phyloP scores from a whole-genome alignment of 805 yeast genomes.

The Danielozyma ontarioensis region DNA sequence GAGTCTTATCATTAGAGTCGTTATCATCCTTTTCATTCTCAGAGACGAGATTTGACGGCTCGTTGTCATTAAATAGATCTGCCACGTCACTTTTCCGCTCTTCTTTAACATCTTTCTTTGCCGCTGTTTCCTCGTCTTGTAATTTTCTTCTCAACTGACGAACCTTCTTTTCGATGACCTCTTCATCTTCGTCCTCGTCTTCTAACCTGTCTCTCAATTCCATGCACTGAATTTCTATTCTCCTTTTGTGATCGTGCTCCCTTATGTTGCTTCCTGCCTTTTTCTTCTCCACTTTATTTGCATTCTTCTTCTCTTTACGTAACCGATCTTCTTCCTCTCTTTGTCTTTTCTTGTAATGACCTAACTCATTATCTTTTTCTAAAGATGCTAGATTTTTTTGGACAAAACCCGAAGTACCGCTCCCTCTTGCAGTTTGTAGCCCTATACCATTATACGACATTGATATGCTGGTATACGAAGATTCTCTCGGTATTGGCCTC shows the following conservation, averaged over 20 bases:
- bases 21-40: too few relatives aligned
- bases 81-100: too few relatives aligned
- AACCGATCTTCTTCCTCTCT: slow-evolving; percentile 10
- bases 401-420: slow-evolving; percentile 60
- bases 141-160: slow-evolving; percentile 18
- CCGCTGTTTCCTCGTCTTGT: not conserved
- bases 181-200: slow-evolving; percentile 39
- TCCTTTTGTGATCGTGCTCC: slow-evolving; percentile 31
- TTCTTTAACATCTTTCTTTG: too few relatives aligned
- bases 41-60: too few relatives aligned
- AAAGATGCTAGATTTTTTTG: slow-evolving; percentile 38
- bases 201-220: slow-evolving; percentile 49
- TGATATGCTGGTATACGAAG: not conserved
- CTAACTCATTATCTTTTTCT: slow-evolving; percentile 20
- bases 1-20: too few relatives aligned
- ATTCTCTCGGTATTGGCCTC: too few relatives aligned
- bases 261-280: slow-evolving; percentile 18
- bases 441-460: slow-evolving; percentile 62
- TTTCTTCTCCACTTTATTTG: slow-evolving; percentile 10
- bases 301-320: slow-evolving; percentile 14
- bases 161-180: slow-evolving; percentile 27
- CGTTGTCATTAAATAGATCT: too few relatives aligned
- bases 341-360: slow-evolving; percentile 35
- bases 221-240: slow-evolving; percentile 43
- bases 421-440: slow-evolving; percentile 50